Evolutionary conservation across 495 filamentous ascomycete genomes (phyloP), one percentile per base, ranked within the genome.

Genomic region (Clavariopsis aquatica): DNA sequence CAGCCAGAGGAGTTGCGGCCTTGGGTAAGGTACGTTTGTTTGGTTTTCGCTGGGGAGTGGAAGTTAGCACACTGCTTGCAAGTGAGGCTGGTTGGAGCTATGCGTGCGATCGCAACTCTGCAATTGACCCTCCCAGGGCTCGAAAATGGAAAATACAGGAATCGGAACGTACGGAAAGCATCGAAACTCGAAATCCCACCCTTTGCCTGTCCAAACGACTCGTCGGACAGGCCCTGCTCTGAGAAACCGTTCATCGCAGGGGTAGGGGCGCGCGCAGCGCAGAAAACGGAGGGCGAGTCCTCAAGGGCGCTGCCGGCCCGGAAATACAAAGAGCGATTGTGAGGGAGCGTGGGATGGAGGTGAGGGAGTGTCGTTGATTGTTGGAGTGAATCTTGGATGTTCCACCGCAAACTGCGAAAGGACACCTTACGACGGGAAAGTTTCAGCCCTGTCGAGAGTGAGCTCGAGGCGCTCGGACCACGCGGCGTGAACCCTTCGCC

Each of bases 1-100:
- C 91, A 94, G 80, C 93, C 89, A 58, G 94, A 92, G 71, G 95
- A 95, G 71, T 85, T 87, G 38, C 87, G 83, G 51, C 90, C 90
- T 57, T 85, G 85, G 28, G 89, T 86, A 38, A 91, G 86, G 77
- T 96, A 99, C 70, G 89, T 89, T n/a, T 90, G 80, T 83, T 96
- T 96, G 60, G 91, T 90, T 85, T 99, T 99, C 49, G 94, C 93
- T 97, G 69, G 1, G 13, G 24, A 5, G 29, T 4, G 10, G 41
- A 10, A 9, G 31, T 56, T 34, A 38, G 52, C 31, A 8, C 31
- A 13, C 1, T 20, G 17, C 51, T 36, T 38, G 22, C 3, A 6
- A 5, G 29, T 34, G 20, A 4, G 19, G n/a, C n/a, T 24, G 28
- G 20, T 41, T 12, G 28, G 31, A 34, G 31, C 31, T 34, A 12